Evolutionary conservation across 2,329 filamentous ascomycete genomes (phyloP).

Genomic region (Cladophialophora exuberans): DNA sequence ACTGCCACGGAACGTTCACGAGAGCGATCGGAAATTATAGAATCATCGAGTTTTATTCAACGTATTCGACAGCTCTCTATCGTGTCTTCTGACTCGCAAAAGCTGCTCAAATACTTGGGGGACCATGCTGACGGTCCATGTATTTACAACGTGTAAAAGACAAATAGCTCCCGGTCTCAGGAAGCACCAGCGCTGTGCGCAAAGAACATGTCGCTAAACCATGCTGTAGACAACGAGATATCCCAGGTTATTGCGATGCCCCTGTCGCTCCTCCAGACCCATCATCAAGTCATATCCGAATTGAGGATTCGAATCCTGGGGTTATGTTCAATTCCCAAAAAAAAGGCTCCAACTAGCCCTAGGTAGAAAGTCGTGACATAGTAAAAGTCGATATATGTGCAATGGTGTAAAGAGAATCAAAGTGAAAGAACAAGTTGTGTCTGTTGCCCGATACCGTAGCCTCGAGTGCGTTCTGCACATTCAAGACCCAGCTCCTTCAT

Average conservation of each 20-base stretch:
- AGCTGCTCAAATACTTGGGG: slow-evolving; percentile 11
- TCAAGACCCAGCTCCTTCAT: slow-evolving; percentile 92
- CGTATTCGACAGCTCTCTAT: slow-evolving; percentile 15
- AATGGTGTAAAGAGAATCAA: slow-evolving; percentile 40
- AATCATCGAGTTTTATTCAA: not conserved
- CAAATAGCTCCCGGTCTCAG: not conserved
- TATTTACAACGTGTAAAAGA: slow-evolving; percentile 22
- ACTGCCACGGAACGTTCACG: not conserved
- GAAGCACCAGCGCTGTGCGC: slow-evolving; percentile 20
- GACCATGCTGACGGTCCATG: slow-evolving; percentile 29
- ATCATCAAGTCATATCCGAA: slow-evolving; percentile 22
- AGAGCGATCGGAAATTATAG: not conserved
- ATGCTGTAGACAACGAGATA: slow-evolving; percentile 2
- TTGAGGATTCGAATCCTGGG: slow-evolving; percentile 2
- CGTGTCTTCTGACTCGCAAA: slow-evolving; percentile 21
- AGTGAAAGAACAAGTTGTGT: slow-evolving; percentile 73
- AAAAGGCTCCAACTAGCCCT: not conserved
- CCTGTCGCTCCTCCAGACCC: slow-evolving; percentile 10
- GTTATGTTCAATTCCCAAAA: slow-evolving; percentile 21
- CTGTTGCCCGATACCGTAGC: slow-evolving; percentile 59
- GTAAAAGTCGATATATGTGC: slow-evolving; percentile 20
- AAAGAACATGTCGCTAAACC: slow-evolving; percentile 6
- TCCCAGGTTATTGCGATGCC: slow-evolving; percentile 8
- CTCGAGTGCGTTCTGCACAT: slow-evolving; percentile 79
- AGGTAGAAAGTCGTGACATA: slow-evolving; percentile 23